These are phyloP conservation scores for Panaeolus cyanescens DNA, from an alignment of 768 basidiomycete genomes.

Conservation along the genomic window DNA sequence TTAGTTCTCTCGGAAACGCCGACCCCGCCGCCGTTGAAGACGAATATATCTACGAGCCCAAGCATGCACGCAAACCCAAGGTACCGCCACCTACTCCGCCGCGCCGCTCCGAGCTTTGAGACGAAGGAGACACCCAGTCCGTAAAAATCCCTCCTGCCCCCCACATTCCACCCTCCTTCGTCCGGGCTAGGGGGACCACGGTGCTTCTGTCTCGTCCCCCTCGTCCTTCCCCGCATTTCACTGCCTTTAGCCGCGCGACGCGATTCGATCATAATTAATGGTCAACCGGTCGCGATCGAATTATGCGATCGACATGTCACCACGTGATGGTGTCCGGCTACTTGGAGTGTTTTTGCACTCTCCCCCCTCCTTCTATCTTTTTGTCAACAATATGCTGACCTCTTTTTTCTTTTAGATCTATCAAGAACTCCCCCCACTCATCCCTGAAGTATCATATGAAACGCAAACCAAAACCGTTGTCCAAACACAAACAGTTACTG, in stretches of 20 bases:
- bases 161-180: conserved; percentile 69
- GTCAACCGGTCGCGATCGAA: conserved; percentile 30
- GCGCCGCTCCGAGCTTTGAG: conserved; percentile 92
- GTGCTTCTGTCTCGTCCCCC: conserved; percentile 76
- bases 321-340: conserved; percentile 44
- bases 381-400: conserved; percentile 34
- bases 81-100: conserved; percentile 78
- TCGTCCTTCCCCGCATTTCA: conserved; percentile 49
- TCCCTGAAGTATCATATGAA: conserved; percentile 51
- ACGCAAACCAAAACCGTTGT: conserved; percentile 68
- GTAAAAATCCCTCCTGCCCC: conserved; percentile 60
- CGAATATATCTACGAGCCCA: conserved; percentile 77
- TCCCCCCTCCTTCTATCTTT: conserved; percentile 14
- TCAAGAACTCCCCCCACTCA: conserved; percentile 47
- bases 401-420: conserved; percentile 30
- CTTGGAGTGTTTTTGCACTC: conserved; percentile 32
- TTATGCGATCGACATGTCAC: conserved; percentile 32
- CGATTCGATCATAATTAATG: conserved; percentile 32
- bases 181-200: conserved; percentile 90
- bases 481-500: conserved; percentile 65
- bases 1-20: conserved; percentile 71
- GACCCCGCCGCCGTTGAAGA: conserved; percentile 69
- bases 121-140: conserved; percentile 89
- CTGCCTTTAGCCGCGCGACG: conserved; percentile 39
- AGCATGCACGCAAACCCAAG: conserved; percentile 79